These are phyloP conservation scores for Trichoderma koningii DNA, from an alignment of 2,329 filamentous ascomycete genomes.

Conservation along the genomic window DNA sequence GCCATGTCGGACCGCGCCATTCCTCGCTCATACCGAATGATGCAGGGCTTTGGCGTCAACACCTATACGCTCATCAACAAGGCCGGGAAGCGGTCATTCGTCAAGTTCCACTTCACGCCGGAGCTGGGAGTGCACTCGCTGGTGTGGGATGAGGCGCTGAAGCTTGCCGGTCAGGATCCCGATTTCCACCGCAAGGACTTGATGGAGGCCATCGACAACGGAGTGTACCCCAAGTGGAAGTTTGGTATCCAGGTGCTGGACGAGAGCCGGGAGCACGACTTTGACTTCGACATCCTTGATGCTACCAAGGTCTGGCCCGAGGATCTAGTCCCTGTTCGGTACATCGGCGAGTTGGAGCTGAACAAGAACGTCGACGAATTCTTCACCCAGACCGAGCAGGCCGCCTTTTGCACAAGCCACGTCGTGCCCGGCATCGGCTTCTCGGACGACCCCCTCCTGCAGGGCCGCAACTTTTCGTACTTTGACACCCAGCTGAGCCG, in stretches of 20 bases:
- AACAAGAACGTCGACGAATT: conserved; percentile 80
- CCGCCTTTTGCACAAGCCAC: conserved; percentile 79
- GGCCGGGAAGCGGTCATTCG: conserved; percentile 68
- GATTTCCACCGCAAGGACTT: conserved; percentile 83
- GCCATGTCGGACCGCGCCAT: conserved; percentile 74
- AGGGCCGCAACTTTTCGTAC: conserved; percentile 75
- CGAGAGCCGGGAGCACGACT: conserved; percentile 71
- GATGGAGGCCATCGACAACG: conserved; percentile 70
- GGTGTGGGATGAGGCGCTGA: conserved; percentile 78
- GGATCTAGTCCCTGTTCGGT: conserved; percentile 71
- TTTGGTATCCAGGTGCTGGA: conserved; percentile 79
- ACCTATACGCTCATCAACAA: conserved; percentile 71
- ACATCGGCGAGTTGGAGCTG: conserved; percentile 77
- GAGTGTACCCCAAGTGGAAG: conserved; percentile 74
- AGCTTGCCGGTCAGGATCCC: conserved; percentile 72
- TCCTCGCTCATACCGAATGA: conserved; percentile 76
- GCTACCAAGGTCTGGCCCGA: conserved; percentile 87
- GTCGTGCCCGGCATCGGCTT: conserved; percentile 78
- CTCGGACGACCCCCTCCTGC: conserved; percentile 71
- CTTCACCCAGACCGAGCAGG: conserved; percentile 81
- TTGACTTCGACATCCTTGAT: conserved; percentile 84
- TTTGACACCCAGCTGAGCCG: conserved; percentile 71
- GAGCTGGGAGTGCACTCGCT: conserved; percentile 74
- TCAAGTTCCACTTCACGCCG: conserved; percentile 78
- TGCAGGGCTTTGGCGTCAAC: conserved; percentile 85